phyloP scores from a whole-genome alignment of 176 grass and related monocot genomes.

The Dendrocalamus sinicus region DNA sequence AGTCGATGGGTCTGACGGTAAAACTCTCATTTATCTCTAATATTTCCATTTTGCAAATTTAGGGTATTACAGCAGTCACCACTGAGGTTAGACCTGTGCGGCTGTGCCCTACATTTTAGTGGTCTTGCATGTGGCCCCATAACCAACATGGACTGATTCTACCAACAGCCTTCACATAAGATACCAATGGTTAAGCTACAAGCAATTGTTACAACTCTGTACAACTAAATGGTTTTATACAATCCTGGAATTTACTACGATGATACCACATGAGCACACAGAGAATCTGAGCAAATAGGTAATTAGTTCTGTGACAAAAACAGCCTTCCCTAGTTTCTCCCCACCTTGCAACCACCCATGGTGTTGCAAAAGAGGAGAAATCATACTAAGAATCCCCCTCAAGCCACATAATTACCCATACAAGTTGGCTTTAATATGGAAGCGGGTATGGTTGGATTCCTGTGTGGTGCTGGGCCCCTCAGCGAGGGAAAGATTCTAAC shows the following conservation, averaged over 20 bases:
- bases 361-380: neutral
- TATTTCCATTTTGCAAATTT: too few species aligned
- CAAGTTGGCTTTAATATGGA: constrained; percentile 66
- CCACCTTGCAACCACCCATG: neutral
- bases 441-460: constrained; percentile 56
- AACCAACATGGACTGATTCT: constrained; percentile 17
- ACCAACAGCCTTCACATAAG: constrained; percentile 6
- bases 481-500: constrained; percentile 80
- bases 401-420: constrained; percentile 45
- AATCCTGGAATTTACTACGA: neutral
- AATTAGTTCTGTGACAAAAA: constrained; percentile 19
- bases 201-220: neutral
- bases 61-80: constrained; percentile 28
- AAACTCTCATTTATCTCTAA: too few species aligned
- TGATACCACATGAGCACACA: constrained; percentile 1
- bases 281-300: neutral
- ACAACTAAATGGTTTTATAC: neutral
- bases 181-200: constrained; percentile 25
- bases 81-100: neutral
- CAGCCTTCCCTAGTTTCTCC: neutral
- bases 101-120: constrained; percentile 34
- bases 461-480: constrained; percentile 46
- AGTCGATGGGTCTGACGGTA: too few species aligned
- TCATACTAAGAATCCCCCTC: constrained; percentile 42
- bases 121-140: constrained; percentile 28